A percentile compares a stretch with the other conserved stretches of the same genome.
These are phyloP conservation scores for Macrophomina phaseolina DNA, from an alignment of 2,329 filamentous ascomycete species.

Conservation along the genomic window DNA sequence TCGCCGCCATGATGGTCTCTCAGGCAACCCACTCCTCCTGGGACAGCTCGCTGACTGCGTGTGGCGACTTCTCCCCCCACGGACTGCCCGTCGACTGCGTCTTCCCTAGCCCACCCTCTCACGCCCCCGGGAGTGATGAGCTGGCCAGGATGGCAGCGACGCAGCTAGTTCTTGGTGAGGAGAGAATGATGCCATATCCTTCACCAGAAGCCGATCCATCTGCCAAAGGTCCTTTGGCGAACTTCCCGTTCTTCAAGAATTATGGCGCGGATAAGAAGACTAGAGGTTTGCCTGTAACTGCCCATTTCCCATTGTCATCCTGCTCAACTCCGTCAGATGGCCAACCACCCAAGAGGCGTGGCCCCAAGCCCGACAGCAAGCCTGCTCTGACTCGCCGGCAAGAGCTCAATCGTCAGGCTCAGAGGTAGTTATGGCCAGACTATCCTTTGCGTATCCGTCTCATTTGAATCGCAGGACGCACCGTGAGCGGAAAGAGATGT, in stretches of 20 bases:
- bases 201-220: constrained; percentile 12
- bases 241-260: constrained; percentile 29
- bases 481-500: constrained; percentile 93
- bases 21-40: constrained; percentile 10
- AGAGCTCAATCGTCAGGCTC: constrained; percentile 93
- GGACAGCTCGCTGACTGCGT: constrained; percentile 16
- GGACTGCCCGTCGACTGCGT: constrained; percentile 4
- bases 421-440: constrained; percentile 67
- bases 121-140: not conserved
- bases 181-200: constrained; percentile 8
- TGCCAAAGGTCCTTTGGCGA: constrained; percentile 4
- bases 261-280: constrained; percentile 28
- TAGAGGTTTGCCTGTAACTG: constrained; percentile 25
- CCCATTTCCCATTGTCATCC: not conserved
- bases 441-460: not conserved
- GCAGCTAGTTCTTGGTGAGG: constrained; percentile 1
- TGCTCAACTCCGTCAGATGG: constrained; percentile 64
- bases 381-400: constrained; percentile 90
- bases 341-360: constrained; percentile 83
- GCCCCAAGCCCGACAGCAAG: constrained; percentile 95
- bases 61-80: constrained; percentile 18
- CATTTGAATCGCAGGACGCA: constrained; percentile 71
- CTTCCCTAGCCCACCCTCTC: not conserved
- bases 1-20: constrained; percentile 6
- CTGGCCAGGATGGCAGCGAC: not conserved